Percentiles rank a stretch among this genome's conserved stretches.
Conservation (phyloP, 768 basidiomycete species). For the Tulasnella sp. region DNA sequence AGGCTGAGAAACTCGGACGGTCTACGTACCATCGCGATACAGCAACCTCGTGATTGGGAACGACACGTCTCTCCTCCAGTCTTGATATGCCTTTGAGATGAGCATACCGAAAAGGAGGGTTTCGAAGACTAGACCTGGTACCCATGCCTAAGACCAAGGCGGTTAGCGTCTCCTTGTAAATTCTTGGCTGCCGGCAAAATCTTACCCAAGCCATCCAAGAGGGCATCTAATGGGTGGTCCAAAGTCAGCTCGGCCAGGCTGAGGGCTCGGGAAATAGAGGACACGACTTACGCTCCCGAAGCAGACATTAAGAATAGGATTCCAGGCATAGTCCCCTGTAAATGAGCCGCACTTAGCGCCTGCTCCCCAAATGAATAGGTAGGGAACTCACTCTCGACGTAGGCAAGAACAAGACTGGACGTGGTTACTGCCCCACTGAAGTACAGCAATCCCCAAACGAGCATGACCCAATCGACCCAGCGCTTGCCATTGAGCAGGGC, state of each 20-base stretch:
- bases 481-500: not conserved
- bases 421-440: not conserved
- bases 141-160: slow-evolving; percentile 6
- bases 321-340: slow-evolving; percentile 12
- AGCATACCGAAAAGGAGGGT: slow-evolving; percentile 19
- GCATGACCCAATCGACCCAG: slow-evolving; percentile 1
- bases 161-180: not conserved
- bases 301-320: not conserved
- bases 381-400: slow-evolving; percentile 7
- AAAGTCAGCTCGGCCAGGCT: not conserved
- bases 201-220: slow-evolving; percentile 26
- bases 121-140: slow-evolving; percentile 16
- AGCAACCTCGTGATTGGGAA: slow-evolving; percentile 19
- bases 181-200: not conserved
- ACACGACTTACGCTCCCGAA: not conserved
- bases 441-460: slow-evolving; percentile 4
- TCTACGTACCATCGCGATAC: slow-evolving; percentile 23
- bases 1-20: not conserved
- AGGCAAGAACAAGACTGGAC: not conserved
- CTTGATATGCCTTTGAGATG: slow-evolving; percentile 6
- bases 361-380: no score
- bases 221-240: not conserved
- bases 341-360: not conserved
- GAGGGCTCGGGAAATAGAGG: not conserved
- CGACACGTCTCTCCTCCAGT: slow-evolving; percentile 7